Base-by-base conservation (phyloP, 2,329 filamentous ascomycete genomes). In the Scedosporium minutisporum region DNA sequence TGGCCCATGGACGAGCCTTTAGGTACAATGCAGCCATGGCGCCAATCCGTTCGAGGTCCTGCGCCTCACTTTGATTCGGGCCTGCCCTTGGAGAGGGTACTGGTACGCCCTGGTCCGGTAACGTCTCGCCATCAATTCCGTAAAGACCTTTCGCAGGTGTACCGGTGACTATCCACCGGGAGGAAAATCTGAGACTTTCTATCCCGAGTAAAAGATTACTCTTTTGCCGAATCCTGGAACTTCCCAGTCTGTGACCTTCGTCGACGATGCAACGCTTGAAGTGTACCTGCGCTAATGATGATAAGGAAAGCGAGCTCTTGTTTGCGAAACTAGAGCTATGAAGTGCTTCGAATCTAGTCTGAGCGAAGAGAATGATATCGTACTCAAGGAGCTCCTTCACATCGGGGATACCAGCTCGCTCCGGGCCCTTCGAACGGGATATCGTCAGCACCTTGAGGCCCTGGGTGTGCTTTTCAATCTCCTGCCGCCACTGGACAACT, bases 211-310 rank as follows among this genome's bases (percentile, higher is more conserved):
- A 75, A 4, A 86, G 68, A 48, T 82, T 78, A 55, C 85, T 91
- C 67, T 80, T 84, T 60, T 77, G 78, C 9, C 77, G 77, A 5
- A 74, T 72, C 2, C 75, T 81, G 0, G 83, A 83, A 44, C 89
- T 88, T 0, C 91, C 90, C 64, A 96, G 87, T 64, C 84, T 89
- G 71, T 97, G 92, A 0, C 93, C 93, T 78, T 97, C 93, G 66
- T 97, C 93, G 18, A 96, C 88, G 57, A 97, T 93, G 57, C 96
- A 87, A 1, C 93, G 83, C 68, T 96, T 87, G 82, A 93, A 96
- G 67, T 91, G 91, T 3, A 97, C 74, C 6, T 83, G 74, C 46
- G 85, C 85, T 18, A 97, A 74, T 0, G 88, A 83, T 5, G 44
- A 38, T 21, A 33, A 29, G 7, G 42, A 61, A 51, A 61, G 25